Evolutionary conservation across 192 early-diverging fungal genomes (phyloP), one percentile per base, ranked within the genome.

Genomic region (Gigaspora rosea): DNA sequence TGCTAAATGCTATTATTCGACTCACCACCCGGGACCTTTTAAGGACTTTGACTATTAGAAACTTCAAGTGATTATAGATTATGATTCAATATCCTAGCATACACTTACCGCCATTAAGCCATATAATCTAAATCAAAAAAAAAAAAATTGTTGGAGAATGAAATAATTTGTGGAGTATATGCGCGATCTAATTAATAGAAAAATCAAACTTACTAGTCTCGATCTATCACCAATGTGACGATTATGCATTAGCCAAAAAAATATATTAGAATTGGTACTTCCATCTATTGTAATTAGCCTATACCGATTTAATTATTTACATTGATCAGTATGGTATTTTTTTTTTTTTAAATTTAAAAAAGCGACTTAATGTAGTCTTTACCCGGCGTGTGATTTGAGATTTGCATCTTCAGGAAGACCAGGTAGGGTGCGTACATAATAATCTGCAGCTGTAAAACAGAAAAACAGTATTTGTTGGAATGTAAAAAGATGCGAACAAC

Each of bases 91-190:
- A 52, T 41, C 13, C 41, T 41, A 20, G 18, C 27, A 56, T 10
- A 33, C 7, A 20, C 15, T 27, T 83, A 80, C 89, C 89, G 71
- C 89, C 89, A 70, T 90, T 90, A 16, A 90, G 73, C 89, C 89
- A 90, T 27, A 90, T 86, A 33, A 90, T 77, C 88, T 89, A 41
- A 8, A n/a, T 18, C 16, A 16, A 18, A n/a, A 41, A 2, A 16
- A 2, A 46, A n/a, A 46, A 16, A 50, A 68, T 48, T 13, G 10
- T 3, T 50, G 18, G 18, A 27, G 20, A n/a, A 47, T 47, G 46
- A 59, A 59, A 35, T 47, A 73, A 48, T 73, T 7, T 47, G 59
- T 41, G 22, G 61, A 61, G 33, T 27, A 74, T 12, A 62, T 36
- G 48, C n/a, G 61, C 41, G 20, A 49, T 61, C 61, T 41, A 57